Evolutionary conservation across 2,329 filamentous ascomycete genomes (phyloP), one percentile per base, ranked within the genome.

Genomic region (Alternaria novae-zelandiae): DNA sequence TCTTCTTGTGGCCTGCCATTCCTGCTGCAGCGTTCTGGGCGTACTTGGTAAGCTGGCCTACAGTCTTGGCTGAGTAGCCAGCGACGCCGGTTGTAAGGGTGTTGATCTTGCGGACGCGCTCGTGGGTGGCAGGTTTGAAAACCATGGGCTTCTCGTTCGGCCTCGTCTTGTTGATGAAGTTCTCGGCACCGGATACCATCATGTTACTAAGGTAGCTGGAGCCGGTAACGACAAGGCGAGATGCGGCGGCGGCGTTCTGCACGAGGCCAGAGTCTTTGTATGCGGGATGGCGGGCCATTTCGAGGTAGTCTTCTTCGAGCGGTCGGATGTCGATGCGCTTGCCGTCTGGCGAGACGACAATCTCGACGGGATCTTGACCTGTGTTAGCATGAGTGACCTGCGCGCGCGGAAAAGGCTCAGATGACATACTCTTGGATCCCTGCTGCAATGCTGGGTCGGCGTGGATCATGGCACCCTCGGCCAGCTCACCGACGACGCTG

Each of bases 401-500:
- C 36, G 17, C 36, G 17, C 44, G 51, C 23, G 12, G 57, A 43
- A 43, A 54, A 49, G 13, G 45, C 56, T 26, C 32, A 43, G 13
- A 23, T 28, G 21, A 68, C 86, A 77, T 84, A 97, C 94, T 92
- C 86, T 99, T 98, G 6, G 92, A 95, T n/a, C 96, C 96, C 15
- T 91, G 89, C 77, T 91, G 89, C 66, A 99, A 85, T 54, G 85
- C 86, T 26, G 88, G 84, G 68, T 94, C 88, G 75, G 97, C 94
- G 15, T 95, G 85, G 17, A 97, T 87, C 68, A 94, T 85, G 74
- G 93, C 95, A 17, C 90, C 91, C 61, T 95, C 91, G 61, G 91
- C 89, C 65, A 99, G 83, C 82, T 99, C 95, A 49, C 96, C 96
- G 26, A 99, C 92, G 9, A 99, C 92, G 72, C 93, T 96, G 56